phyloP scores from a whole-genome alignment of 352 stramenopile species.

The Pythium pyrilobum region DNA sequence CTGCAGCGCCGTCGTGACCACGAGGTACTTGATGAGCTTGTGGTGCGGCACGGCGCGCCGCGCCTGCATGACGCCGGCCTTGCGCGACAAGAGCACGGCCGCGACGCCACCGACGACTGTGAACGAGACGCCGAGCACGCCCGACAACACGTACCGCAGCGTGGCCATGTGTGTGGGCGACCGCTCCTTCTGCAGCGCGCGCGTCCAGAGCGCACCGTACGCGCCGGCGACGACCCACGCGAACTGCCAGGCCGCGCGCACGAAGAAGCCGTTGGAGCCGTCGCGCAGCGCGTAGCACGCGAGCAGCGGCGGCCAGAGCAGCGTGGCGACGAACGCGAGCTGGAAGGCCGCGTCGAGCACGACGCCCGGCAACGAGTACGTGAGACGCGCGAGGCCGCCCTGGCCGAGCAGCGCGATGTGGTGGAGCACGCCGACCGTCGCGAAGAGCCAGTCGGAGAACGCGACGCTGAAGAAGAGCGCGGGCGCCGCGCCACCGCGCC shows the following conservation, averaged over 20 bases:
- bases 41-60: conserved; percentile 22
- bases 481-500: background rate
- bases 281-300: conserved; percentile 35
- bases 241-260: conserved; percentile 37
- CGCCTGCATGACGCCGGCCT: background rate
- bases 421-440: conserved; percentile 38
- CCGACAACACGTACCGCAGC: conserved; percentile 29
- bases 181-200: conserved; percentile 17
- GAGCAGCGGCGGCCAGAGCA: conserved; percentile 48
- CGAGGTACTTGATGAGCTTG: conserved; percentile 44
- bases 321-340: conserved; percentile 37
- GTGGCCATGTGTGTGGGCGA: conserved; percentile 4
- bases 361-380: conserved; percentile 35
- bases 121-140: conserved; percentile 21
- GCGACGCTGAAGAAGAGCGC: conserved; percentile 47
- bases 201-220: conserved; percentile 34
- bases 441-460: conserved; percentile 55
- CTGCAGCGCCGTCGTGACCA: conserved; percentile 39
- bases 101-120: conserved; percentile 19
- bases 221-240: conserved; percentile 40
- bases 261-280: conserved; percentile 27
- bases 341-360: conserved; percentile 24
- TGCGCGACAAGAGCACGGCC: conserved; percentile 21
- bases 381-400: conserved; percentile 25
- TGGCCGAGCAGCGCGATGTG: conserved; percentile 53